Base-by-base conservation (phyloP, 1,139 yeast species). In the Diutina siamensis region DNA sequence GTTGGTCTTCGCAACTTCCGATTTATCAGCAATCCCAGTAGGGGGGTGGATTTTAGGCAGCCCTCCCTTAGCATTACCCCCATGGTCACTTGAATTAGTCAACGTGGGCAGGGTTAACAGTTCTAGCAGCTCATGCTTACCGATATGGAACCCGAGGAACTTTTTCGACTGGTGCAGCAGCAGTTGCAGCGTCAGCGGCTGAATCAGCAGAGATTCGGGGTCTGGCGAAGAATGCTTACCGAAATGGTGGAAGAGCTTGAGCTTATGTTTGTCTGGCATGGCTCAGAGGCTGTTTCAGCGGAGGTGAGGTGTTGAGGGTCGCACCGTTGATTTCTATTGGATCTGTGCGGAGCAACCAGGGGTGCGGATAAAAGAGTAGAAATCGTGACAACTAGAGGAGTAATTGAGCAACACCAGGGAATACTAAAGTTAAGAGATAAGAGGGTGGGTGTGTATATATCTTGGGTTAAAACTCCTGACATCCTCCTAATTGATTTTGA, bases 251-350 rank as follows among this genome's bases (percentile, higher is more conserved):
- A 67, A 65, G 45, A 71, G 57, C 59, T 70, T 68, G 55, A 68
- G 60, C 52, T 68, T 69, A 55, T 68, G 74, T 60, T 66, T 67
- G 52, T 71, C 76, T 40, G 74, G 74, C 76, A 71, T 69, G 25
- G 44, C 28, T 21, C 28, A 35, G 20, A 35, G 28, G 40, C 13
- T n/a, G 5, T 15, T n/a, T 10, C 15, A 25, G n/a, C n/a, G n/a
- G n/a, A n/a, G n/a, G 10, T 25, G 28, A 7, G 28, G 28, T 25
- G 28, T 7, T 25, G 28, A 10, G 7, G 28, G 28, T 25, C 28
- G 28, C 28, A 25, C 28, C 28, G 28, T 25, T 25, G 28, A 25
- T 25, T 25, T 25, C 28, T 25, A 25, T 25, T 25, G 28, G 28
- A 10, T 10, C 28, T 25, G 28, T 25, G 28, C 28, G 28, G 9